Percentiles rank a stretch among this genome's conserved stretches.
Evolutionary conservation across 352 stramenopile species (phyloP).

Genomic region (Plasmopara viticola): DNA sequence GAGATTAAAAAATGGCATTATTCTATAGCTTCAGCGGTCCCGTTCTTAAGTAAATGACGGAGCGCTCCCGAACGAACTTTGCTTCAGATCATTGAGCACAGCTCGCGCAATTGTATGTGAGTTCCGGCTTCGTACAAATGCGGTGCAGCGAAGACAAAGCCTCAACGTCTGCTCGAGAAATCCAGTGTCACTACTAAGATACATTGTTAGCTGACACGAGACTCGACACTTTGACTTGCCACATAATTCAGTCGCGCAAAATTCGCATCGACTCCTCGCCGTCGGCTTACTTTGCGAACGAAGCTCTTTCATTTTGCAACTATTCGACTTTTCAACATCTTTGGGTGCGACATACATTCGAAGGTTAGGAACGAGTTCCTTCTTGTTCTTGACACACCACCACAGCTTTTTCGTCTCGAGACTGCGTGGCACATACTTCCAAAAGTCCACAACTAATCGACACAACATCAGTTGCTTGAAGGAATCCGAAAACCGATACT

Average conservation of each 20-base stretch:
- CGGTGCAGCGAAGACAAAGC: constrained; percentile 12
- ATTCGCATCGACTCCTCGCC: constrained; percentile 11
- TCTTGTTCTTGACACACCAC: constrained; percentile 26
- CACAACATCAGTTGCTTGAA: constrained; percentile 22
- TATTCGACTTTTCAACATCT: not conserved
- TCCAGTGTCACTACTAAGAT: constrained; percentile 13
- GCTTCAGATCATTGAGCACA: constrained; percentile 6
- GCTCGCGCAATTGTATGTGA: constrained; percentile 13
- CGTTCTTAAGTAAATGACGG: constrained; percentile 1
- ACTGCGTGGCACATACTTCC: constrained; percentile 27
- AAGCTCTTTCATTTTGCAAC: constrained; percentile 1
- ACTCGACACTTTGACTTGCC: constrained; percentile 8
- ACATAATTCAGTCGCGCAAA: constrained; percentile 16
- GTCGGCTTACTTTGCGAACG: constrained; percentile 3
- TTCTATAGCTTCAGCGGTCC: no score
- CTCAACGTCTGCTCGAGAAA: constrained; percentile 17
- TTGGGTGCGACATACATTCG: constrained; percentile 1
- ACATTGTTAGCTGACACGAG: constrained; percentile 15
- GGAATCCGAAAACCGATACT: constrained; percentile 10
- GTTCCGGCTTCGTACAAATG: constrained; percentile 12
- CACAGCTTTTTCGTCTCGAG: constrained; percentile 26
- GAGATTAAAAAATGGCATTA: no score
- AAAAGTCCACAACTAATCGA: constrained; percentile 18
- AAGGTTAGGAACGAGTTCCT: constrained; percentile 9
- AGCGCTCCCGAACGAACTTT: constrained; percentile 9